phyloP scores from a whole-genome alignment of 2,329 filamentous ascomycete species.

The Botryotinia globosa region DNA sequence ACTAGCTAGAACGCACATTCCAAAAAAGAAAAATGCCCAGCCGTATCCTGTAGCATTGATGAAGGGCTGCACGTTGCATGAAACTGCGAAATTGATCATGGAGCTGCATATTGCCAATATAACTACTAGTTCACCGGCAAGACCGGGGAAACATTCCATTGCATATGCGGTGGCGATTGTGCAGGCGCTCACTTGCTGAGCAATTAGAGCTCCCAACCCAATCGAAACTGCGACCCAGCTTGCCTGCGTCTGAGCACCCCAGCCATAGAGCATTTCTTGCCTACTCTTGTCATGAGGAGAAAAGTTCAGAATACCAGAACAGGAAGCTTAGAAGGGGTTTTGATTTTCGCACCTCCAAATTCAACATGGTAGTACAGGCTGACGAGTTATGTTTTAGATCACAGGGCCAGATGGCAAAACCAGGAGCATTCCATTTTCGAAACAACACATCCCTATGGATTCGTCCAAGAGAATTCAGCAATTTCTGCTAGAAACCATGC shows the following conservation, averaged over 20 bases:
- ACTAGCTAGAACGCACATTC: neutral
- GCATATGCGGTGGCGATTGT: conserved; percentile 43
- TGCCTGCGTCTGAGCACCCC: conserved; percentile 37
- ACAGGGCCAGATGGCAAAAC: conserved; percentile 13
- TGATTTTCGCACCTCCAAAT: neutral
- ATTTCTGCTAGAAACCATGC: conserved; percentile 52
- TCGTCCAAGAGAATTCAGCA: conserved; percentile 47
- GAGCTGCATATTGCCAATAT: conserved; percentile 34
- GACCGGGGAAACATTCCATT: conserved; percentile 40
- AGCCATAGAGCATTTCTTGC: conserved; percentile 40
- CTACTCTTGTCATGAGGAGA: neutral
- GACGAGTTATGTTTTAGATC: neutral
- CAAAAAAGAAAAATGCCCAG: neutral
- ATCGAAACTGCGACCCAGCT: conserved; percentile 41
- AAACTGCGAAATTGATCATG: neutral
- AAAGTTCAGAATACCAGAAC: neutral
- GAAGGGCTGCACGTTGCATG: neutral
- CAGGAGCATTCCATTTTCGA: conserved; percentile 28
- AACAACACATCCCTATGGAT: conserved; percentile 45
- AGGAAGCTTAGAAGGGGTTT: neutral
- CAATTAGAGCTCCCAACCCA: conserved; percentile 42
- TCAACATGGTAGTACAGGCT: neutral
- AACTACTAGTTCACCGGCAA: conserved; percentile 42
- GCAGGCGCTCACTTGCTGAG: conserved; percentile 43
- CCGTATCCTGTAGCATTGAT: neutral